These are phyloP conservation scores for Rhododendron vialii DNA, from an alignment of 148 eudicot genomes.

Conservation along the genomic window DNA sequence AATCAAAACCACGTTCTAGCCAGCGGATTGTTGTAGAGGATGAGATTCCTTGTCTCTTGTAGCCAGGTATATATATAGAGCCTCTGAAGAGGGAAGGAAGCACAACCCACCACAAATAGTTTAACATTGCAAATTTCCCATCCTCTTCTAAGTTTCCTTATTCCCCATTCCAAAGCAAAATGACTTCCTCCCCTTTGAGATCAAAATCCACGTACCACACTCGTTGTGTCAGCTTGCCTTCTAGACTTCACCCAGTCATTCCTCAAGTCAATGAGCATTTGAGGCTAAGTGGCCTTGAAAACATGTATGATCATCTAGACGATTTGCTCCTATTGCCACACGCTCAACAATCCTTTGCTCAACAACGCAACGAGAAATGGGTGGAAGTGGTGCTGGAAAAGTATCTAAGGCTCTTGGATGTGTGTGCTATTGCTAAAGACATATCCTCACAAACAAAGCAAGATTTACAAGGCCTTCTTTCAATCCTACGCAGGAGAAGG, in stretches of 20 bases:
- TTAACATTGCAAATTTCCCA: neutral
- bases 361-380: neutral
- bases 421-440: constrained; percentile 38
- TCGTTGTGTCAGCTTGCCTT: constrained; percentile 24
- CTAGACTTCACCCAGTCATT: constrained; percentile 12
- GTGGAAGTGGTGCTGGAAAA: constrained; percentile 27
- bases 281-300: neutral
- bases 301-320: constrained; percentile 15
- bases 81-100: neutral
- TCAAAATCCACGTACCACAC: constrained; percentile 1
- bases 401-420: constrained; percentile 41
- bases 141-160: neutral
- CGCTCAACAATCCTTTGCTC: constrained; percentile 13
- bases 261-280: constrained; percentile 22
- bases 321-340: constrained; percentile 21
- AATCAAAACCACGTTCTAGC: neutral
- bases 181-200: constrained; percentile 8
- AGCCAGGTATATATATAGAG: neutral
- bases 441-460: constrained; percentile 33
- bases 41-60: constrained; percentile 1
- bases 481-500: constrained; percentile 36
- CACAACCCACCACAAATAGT: no score
- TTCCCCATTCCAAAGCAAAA: neutral
- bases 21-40: neutral
- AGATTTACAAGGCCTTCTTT: constrained; percentile 30